phyloP scores from a whole-genome alignment of 1,284 basidiomycete genomes.

The Clitocybe nebularis region DNA sequence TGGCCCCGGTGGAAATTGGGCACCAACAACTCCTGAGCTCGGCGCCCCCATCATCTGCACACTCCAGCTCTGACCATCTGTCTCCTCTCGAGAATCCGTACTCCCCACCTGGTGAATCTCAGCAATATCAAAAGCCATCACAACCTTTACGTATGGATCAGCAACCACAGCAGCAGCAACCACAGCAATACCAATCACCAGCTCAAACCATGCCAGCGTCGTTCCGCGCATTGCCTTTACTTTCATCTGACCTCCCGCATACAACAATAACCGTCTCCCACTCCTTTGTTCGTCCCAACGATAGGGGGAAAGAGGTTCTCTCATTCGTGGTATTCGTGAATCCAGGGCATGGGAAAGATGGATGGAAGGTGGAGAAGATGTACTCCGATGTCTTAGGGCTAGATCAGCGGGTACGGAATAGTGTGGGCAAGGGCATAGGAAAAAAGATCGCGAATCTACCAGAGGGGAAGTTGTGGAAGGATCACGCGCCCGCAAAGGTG shows the following conservation, averaged over 20 bases:
- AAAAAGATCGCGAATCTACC: conserved; percentile 83
- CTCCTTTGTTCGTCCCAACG: conserved; percentile 80
- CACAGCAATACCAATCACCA: conserved; percentile 17
- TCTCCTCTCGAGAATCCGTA: conserved; percentile 17
- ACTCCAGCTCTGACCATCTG: conserved; percentile 14
- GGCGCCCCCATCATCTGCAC: conserved; percentile 6
- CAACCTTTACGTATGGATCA: conserved; percentile 18
- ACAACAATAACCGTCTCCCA: conserved; percentile 63
- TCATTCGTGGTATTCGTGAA: conserved; percentile 75
- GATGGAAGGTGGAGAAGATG: conserved; percentile 92
- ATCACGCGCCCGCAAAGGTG: conserved; percentile 94
- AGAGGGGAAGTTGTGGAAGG: conserved; percentile 92
- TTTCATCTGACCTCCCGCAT: conserved; percentile 61
- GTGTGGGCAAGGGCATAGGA: conserved; percentile 64
- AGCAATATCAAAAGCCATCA: conserved; percentile 14
- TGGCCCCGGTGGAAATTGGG: conserved; percentile 15
- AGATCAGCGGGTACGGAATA: conserved; percentile 65
- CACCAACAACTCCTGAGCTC: conserved; percentile 17
- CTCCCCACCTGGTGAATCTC: conserved; percentile 20
- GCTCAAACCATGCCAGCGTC: conserved; percentile 17
- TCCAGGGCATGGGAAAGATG: conserved; percentile 61
- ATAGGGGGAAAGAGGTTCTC: conserved; percentile 83
- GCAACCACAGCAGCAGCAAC: conserved; percentile 17
- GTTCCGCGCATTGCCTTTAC: conserved; percentile 70
- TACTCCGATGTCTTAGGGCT: conserved; percentile 88